Conservation (phyloP, 306 rosid genomes). For the Lathyrus tuberosus region DNA sequence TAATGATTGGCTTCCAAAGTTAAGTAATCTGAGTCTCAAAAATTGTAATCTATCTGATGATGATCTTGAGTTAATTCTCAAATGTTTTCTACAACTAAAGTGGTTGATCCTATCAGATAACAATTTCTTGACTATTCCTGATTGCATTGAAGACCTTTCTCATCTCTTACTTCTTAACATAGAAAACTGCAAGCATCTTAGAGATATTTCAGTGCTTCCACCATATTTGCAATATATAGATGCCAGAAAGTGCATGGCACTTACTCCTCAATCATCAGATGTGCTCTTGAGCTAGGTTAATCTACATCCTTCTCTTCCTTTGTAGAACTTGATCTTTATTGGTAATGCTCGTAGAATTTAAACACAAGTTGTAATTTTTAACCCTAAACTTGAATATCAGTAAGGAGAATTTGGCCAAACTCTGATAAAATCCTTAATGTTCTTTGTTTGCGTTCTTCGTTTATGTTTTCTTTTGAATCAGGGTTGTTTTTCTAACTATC, state of each 20-base stretch:
- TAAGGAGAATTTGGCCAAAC: not conserved
- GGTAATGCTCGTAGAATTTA: not conserved
- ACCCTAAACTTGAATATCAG: not conserved
- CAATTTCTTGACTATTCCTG: slow-evolving; percentile 39
- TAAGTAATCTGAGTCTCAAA: no score
- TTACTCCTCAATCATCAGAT: slow-evolving; percentile 33
- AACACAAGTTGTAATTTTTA: not conserved
- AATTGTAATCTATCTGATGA: no score
- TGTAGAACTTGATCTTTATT: not conserved
- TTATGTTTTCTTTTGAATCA: no score
- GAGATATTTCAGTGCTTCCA: slow-evolving; percentile 36
- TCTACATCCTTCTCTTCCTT: not conserved
- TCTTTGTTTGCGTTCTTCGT: no score
- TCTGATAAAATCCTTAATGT: not conserved
- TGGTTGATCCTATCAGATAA: slow-evolving; percentile 39
- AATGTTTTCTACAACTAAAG: slow-evolving; percentile 25
- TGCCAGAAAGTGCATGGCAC: slow-evolving; percentile 32
- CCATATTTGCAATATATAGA: slow-evolving; percentile 31
- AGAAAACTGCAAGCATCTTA: slow-evolving; percentile 30
- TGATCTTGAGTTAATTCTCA: no score
- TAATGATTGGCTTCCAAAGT: no score
- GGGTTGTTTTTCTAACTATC: no score
- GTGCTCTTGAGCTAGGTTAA: slow-evolving; percentile 33
- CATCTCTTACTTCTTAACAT: slow-evolving; percentile 35
- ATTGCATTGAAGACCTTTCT: slow-evolving; percentile 36